Evolutionary conservation across 2,329 filamentous ascomycete genomes (phyloP), one percentile per base, ranked within the genome.

Genomic region (Sordariomycetes sp.): DNA sequence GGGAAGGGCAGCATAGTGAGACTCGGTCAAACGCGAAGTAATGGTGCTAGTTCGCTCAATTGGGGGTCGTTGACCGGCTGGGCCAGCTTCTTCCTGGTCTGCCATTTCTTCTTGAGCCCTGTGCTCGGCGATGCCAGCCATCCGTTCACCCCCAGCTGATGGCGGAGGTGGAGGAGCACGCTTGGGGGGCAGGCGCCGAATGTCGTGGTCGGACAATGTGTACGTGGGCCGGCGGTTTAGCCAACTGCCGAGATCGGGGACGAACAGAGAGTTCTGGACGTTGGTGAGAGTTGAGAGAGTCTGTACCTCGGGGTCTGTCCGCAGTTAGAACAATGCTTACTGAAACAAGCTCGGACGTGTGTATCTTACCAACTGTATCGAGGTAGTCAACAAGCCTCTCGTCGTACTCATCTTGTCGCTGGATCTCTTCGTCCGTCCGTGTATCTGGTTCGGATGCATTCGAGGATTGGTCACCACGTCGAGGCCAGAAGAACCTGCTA

Each of bases 241-340:
- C 46, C 76, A 77, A 38, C 68, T 64, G 26, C 86, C 86, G n/a
- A 93, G 65, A 43, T 87, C 80, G 0, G 86, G 86, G 3, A 93
- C 64, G 56, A 93, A 93, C 8, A 94, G 73, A 0, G 86, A 92
- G 53, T 94, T 94, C 49, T 93, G 86, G 15, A 94, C 79, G 48
- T 94, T 94, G 28, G 84, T 93, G 8, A 93, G 70, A 11, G 85
- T 90, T 0, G 84, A 86, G 4, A 94, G 63, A 0, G 86, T 86
- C 23, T 84, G 77, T 4, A 94, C 79, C 59, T 93, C 84, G 27
- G 86, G 85, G 47, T 93, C 86, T 87, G 6, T 18, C n/a, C 30
- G n/a, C 11, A 26, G 26, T 34, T 5, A 18, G 4, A 10, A 5
- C 12, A 10, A 12, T 27, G 21, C 20, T 6, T 11, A 5, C 21